Evolutionary conservation across 768 basidiomycete genomes (phyloP).

Genomic region (Russula ochroleuca): DNA sequence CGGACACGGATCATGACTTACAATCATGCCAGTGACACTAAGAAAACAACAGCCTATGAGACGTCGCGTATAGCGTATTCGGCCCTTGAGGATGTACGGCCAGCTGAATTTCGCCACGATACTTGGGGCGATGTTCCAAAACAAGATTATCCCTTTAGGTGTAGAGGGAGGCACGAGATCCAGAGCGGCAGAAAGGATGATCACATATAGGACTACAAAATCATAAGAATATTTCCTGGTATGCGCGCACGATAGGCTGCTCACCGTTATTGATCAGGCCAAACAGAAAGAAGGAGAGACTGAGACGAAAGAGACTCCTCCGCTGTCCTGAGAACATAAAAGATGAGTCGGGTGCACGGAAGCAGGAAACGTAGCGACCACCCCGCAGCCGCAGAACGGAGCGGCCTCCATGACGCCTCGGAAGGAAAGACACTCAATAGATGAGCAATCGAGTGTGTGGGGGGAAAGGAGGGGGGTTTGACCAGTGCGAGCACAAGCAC

Average conservation of each 20-base stretch:
- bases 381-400: neutral
- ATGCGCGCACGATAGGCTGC: slow-evolving; percentile 10
- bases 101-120: slow-evolving; percentile 85
- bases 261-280: slow-evolving; percentile 89
- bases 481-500: neutral
- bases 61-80: slow-evolving; percentile 74
- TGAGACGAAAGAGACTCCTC: slow-evolving; percentile 37
- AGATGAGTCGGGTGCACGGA: neutral
- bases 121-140: slow-evolving; percentile 92
- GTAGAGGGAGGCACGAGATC: slow-evolving; percentile 90
- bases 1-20: slow-evolving; percentile 39
- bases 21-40: slow-evolving; percentile 83
- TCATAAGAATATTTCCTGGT: slow-evolving; percentile 4
- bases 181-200: slow-evolving; percentile 92
- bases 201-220: slow-evolving; percentile 79
- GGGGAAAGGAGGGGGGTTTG: neutral
- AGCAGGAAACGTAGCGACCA: neutral
- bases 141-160: slow-evolving; percentile 90
- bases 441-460: neutral
- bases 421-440: neutral
- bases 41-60: slow-evolving; percentile 69
- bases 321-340: slow-evolving; percentile 10
- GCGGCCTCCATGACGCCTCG: neutral
- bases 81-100: slow-evolving; percentile 86
- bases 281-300: slow-evolving; percentile 80